phyloP scores from a whole-genome alignment of 805 yeast species.

The Wickerhamiella bombiphila region DNA sequence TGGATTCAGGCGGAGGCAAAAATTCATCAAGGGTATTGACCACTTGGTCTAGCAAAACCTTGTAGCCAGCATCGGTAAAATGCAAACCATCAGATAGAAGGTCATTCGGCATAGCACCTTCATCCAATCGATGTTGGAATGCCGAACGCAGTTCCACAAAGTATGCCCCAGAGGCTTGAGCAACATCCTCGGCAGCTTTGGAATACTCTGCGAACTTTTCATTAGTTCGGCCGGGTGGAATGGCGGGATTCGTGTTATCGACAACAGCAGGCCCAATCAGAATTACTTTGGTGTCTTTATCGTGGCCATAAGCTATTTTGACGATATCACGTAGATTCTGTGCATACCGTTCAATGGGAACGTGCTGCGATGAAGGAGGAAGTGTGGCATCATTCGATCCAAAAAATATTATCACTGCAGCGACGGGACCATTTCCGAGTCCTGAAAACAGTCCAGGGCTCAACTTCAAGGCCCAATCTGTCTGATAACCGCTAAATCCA shows the following conservation, averaged over 20 bases:
- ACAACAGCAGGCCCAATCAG: constrained; percentile 9
- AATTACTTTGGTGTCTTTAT: constrained; percentile 1
- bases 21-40: constrained; percentile 1
- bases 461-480: neutral
- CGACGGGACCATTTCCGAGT: constrained; percentile 1
- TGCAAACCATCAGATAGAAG: constrained; percentile 46
- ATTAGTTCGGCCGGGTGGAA: no score
- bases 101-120: constrained; percentile 1
- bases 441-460: neutral
- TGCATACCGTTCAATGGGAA: neutral
- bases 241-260: no score
- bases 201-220: no score
- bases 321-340: neutral
- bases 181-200: no score
- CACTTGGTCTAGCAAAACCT: constrained; percentile 25
- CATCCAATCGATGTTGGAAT: no score
- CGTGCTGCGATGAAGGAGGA: neutral
- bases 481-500: neutral
- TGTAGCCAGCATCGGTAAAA: constrained; percentile 40
- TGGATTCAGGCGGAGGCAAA: neutral
- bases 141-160: no score
- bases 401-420: neutral
- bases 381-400: constrained; percentile 3
- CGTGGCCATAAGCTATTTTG: constrained; percentile 2
- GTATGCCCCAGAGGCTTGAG: no score